These are phyloP conservation scores for Nigrospora oryzae DNA, from an alignment of 2,329 filamentous ascomycete species.

Conservation along the genomic window DNA sequence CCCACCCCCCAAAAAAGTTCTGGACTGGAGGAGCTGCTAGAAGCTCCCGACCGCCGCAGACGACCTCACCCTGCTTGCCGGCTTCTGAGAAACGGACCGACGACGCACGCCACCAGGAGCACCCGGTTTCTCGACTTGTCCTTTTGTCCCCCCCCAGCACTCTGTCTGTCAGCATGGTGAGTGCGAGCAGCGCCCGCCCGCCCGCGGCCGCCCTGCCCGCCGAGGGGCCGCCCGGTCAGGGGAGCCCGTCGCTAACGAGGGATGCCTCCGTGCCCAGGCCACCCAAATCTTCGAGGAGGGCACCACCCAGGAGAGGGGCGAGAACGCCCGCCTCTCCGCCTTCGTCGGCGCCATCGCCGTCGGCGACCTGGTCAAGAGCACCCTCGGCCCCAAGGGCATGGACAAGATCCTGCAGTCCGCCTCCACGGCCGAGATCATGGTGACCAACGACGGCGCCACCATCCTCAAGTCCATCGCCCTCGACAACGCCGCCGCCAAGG, in stretches of 20 bases:
- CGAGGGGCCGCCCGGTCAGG: no score
- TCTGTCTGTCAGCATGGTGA: neutral
- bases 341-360: conserved; percentile 98
- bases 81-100: neutral
- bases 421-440: conserved; percentile 94
- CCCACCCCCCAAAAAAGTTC: conserved; percentile 1
- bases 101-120: neutral
- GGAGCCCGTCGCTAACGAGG: no score
- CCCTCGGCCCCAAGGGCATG: conserved; percentile 95
- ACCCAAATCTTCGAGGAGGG: conserved; percentile 98
- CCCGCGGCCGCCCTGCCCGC: no score
- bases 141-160: neutral
- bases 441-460: conserved; percentile 97
- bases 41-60: neutral
- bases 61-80: no score
- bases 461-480: conserved; percentile 98
- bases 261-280: conserved; percentile 30
- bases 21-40: neutral
- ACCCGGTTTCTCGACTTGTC: neutral
- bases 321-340: conserved; percentile 96
- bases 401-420: conserved; percentile 96
- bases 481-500: conserved; percentile 96
- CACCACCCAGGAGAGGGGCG: conserved; percentile 94
- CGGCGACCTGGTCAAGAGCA: conserved; percentile 95
- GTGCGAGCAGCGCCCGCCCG: neutral